Conservation (phyloP, 2,329 filamentous ascomycete genomes). For the Diaporthe sp. region DNA sequence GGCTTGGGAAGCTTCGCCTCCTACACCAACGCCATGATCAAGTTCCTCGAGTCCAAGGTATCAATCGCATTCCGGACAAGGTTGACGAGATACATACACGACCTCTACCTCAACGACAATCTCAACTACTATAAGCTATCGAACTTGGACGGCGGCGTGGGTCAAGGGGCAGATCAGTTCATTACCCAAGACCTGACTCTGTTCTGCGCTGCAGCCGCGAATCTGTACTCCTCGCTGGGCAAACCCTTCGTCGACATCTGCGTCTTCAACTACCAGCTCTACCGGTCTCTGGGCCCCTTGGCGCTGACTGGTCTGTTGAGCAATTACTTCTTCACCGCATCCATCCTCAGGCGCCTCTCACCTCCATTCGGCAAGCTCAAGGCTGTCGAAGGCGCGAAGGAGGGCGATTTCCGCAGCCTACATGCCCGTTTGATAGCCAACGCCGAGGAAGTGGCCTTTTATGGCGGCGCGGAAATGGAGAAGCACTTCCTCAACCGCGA, state of each 20-base stretch:
- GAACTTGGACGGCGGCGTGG: conserved; percentile 93
- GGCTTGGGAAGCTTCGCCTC: conserved; percentile 93
- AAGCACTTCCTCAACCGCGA: conserved; percentile 92
- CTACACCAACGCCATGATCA: conserved; percentile 99
- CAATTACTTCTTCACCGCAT: conserved; percentile 96
- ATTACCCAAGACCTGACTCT: conserved; percentile 97
- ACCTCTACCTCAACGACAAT: conserved; percentile 94
- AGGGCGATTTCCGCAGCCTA: conserved; percentile 93
- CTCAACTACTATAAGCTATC: conserved; percentile 96
- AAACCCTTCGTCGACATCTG: conserved; percentile 97
- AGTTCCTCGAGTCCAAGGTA: conserved; percentile 97
- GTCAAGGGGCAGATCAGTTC: conserved; percentile 93
- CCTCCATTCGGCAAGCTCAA: conserved; percentile 98
- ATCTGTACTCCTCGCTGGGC: conserved; percentile 95
- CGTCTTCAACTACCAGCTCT: conserved; percentile 98
- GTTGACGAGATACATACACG: conserved; percentile 95
- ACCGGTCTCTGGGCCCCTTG: conserved; percentile 88
- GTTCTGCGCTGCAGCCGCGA: conserved; percentile 93
- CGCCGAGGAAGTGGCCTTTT: conserved; percentile 97
- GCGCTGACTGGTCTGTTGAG: conserved; percentile 88
- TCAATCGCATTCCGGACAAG: conserved; percentile 98
- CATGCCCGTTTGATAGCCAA: conserved; percentile 96
- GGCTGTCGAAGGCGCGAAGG: conserved; percentile 93
- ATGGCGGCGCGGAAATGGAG: conserved; percentile 95
- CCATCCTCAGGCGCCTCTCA: conserved; percentile 87